phyloP scores from a whole-genome alignment of 352 stramenopile species.

The Globisporangium barbulae region DNA sequence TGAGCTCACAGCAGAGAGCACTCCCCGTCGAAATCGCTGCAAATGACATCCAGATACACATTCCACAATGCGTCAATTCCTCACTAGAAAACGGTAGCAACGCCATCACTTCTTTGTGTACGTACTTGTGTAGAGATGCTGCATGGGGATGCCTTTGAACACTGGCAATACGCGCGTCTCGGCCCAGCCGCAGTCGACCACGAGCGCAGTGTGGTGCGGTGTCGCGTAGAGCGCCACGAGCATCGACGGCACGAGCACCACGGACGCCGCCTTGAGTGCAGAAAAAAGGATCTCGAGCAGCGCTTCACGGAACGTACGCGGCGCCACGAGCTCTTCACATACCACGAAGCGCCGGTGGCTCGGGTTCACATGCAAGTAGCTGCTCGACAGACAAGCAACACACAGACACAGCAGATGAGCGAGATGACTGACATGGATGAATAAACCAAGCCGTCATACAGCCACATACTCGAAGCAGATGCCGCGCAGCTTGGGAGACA shows the following conservation, averaged over 20 bases:
- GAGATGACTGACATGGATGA: background rate
- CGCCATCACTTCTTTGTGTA: background rate
- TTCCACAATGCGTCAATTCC: background rate
- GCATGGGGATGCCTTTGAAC: conserved; percentile 80
- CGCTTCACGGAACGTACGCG: conserved; percentile 56
- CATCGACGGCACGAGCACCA: conserved; percentile 66
- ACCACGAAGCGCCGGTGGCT: conserved; percentile 71
- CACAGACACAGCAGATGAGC: background rate
- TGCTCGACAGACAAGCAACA: conserved; percentile 15
- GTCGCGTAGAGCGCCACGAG: conserved; percentile 69
- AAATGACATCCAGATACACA: background rate
- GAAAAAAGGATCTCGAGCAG: conserved; percentile 62
- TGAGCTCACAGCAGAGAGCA: conserved; percentile 38
- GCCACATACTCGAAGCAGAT: conserved; percentile 73
- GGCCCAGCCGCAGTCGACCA: conserved; percentile 74
- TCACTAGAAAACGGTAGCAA: background rate
- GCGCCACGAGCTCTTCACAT: conserved; percentile 72
- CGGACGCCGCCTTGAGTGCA: conserved; percentile 57
- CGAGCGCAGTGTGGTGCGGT: conserved; percentile 65
- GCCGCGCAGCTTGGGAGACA: conserved; percentile 53
- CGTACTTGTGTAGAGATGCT: conserved; percentile 64
- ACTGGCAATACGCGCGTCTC: conserved; percentile 77
- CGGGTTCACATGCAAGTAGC: conserved; percentile 68
- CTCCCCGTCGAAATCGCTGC: conserved; percentile 46
- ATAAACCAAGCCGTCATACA: background rate